Percentiles rank a stretch among this genome's conserved stretches.
Evolutionary conservation across 495 filamentous ascomycete species (phyloP).

Genomic region (Chaetomium fimeti): DNA sequence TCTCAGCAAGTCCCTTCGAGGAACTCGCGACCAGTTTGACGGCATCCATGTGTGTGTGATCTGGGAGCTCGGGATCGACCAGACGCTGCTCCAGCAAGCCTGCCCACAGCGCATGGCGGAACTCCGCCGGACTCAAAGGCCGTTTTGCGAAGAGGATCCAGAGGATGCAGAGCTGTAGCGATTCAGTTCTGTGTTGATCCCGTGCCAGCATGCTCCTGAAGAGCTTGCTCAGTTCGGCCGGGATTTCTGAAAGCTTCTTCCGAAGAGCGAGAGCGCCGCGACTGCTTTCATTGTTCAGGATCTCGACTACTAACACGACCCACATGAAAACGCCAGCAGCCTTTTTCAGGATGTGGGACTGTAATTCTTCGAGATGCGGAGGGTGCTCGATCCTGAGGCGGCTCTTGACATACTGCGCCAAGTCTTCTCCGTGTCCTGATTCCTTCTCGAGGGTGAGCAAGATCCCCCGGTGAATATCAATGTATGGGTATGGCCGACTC

Average conservation of each 20-base stretch:
- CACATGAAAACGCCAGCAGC: conserved; percentile 49
- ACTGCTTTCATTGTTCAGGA: conserved; percentile 39
- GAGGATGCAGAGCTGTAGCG: conserved; percentile 37
- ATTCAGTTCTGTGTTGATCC: conserved; percentile 30
- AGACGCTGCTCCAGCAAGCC: conserved; percentile 15
- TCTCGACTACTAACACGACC: conserved; percentile 45
- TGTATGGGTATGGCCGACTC: conserved; percentile 51
- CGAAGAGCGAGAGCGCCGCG: conserved; percentile 20
- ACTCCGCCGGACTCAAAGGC: conserved; percentile 35
- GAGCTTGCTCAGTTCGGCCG: conserved; percentile 30
- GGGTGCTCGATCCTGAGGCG: conserved; percentile 22
- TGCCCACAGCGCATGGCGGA: conserved; percentile 38
- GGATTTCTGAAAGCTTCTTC: conserved; percentile 33
- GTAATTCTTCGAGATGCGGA: conserved; percentile 33
- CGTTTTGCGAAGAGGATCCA: conserved; percentile 39
- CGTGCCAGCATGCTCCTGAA: conserved; percentile 38
- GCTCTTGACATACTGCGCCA: conserved; percentile 25
- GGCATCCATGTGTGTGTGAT: conserved; percentile 16
- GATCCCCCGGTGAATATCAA: conserved; percentile 36
- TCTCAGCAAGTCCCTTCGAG: conserved; percentile 40
- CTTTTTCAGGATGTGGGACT: conserved; percentile 36
- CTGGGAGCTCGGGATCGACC: neutral
- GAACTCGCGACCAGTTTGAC: conserved; percentile 30
- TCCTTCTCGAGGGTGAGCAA: conserved; percentile 28
- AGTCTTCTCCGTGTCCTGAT: conserved; percentile 24